A percentile compares a stretch with the other conserved stretches of the same genome.
Conservation (phyloP, 352 stramenopile species). For the Globisporangium abappressorium region DNA sequence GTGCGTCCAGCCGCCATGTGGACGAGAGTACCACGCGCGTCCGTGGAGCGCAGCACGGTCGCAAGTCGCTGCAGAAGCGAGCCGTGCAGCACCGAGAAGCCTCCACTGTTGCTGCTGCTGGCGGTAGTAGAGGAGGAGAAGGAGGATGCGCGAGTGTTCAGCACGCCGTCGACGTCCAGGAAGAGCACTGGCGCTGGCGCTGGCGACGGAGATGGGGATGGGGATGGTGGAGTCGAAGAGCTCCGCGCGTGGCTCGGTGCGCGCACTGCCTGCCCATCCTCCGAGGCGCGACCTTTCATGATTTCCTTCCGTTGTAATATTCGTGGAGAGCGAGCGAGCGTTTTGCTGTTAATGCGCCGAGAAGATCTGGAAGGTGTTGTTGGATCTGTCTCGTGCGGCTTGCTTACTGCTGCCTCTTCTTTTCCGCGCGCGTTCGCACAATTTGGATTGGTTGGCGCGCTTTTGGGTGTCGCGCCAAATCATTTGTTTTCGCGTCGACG, state of each 20-base stretch:
- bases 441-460: not conserved
- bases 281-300: too few species aligned
- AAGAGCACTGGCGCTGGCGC: not conserved
- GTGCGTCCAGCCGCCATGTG: constrained; percentile 7
- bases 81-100: constrained; percentile 6
- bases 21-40: constrained; percentile 1
- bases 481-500: not conserved
- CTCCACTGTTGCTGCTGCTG: not conserved
- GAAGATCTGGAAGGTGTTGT: not conserved
- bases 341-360: not conserved
- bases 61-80: constrained; percentile 1
- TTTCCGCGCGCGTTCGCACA: not conserved
- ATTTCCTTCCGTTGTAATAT: too few species aligned
- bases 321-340: too few species aligned
- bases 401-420: not conserved
- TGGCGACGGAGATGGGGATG: not conserved
- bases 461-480: not conserved
- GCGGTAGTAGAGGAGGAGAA: not conserved
- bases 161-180: constrained; percentile 6
- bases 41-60: not conserved
- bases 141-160: not conserved
- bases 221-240: not conserved
- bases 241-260: not conserved
- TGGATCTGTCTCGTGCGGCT: not conserved
- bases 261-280: too few species aligned